Percentiles rank a stretch among this genome's conserved stretches.
Conservation (phyloP, 495 filamentous ascomycete species). For the Penicillium soppii region DNA sequence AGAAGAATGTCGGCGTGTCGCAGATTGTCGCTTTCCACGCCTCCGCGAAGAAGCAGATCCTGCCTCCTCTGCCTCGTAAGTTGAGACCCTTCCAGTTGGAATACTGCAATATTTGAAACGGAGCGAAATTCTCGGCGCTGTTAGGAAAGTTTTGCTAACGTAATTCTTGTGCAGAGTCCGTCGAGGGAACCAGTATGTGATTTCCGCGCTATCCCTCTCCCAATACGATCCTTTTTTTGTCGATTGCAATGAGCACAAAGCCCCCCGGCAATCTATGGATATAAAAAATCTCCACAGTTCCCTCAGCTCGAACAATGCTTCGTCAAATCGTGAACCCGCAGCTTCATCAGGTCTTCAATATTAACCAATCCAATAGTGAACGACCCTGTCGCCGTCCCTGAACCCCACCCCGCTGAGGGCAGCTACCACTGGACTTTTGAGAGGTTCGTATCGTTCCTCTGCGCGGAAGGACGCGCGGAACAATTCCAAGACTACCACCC, state of each 20-base stretch:
- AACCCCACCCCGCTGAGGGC: constrained; percentile 71
- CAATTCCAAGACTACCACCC: neutral
- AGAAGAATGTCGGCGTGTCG: constrained; percentile 41
- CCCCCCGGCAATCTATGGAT: neutral
- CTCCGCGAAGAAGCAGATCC: constrained; percentile 62
- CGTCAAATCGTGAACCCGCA: neutral
- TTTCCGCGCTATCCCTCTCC: constrained; percentile 8
- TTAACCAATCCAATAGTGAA: constrained; percentile 59
- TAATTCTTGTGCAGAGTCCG: constrained; percentile 55
- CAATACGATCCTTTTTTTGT: constrained; percentile 2
- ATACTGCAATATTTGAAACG: neutral
- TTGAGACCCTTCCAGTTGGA: constrained; percentile 15
- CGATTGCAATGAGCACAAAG: neutral
- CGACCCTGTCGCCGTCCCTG: constrained; percentile 77
- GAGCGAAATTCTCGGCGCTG: neutral
- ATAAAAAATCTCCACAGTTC: neutral
- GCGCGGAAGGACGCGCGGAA: no score
- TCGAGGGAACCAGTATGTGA: constrained; percentile 75
- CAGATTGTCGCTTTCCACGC: constrained; percentile 70
- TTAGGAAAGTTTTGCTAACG: constrained; percentile 20
- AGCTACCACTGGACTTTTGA: constrained; percentile 99
- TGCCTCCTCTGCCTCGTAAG: constrained; percentile 70
- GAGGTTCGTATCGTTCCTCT: constrained; percentile 50
- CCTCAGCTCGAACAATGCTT: neutral
- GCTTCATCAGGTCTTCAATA: neutral